Evolutionary conservation across 805 yeast species (phyloP).

Genomic region (Yarrowia alimentaria): DNA sequence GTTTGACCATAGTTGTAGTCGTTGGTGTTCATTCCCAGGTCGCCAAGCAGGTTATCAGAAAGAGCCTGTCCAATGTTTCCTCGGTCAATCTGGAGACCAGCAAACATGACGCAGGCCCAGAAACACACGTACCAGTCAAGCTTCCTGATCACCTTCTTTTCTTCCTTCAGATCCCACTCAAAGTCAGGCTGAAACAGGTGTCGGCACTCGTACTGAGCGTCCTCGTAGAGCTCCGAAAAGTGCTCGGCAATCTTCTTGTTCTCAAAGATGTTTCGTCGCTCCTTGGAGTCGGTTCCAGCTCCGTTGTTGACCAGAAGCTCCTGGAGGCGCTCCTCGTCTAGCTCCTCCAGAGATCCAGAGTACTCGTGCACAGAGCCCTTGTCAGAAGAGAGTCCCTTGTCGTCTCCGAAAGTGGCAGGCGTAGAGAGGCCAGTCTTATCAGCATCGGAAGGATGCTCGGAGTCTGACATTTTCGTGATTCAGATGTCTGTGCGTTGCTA

Average conservation of each 20-base stretch:
- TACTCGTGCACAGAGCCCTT: constrained; percentile 11
- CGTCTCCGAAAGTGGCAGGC: not conserved
- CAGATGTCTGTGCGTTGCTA: no score
- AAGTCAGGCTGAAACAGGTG: constrained; percentile 57
- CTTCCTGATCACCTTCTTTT: constrained; percentile 49
- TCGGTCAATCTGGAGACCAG: constrained; percentile 59
- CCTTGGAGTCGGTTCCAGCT: constrained; percentile 9
- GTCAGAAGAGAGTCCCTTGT: constrained; percentile 2
- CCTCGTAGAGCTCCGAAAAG: constrained; percentile 49
- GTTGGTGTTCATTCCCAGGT: constrained; percentile 52
- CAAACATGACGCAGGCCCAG: constrained; percentile 59
- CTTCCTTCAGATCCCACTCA: constrained; percentile 55
- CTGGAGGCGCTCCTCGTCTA: constrained; percentile 24
- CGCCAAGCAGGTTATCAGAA: constrained; percentile 54
- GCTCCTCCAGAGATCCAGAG: not conserved
- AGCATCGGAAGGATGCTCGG: constrained; percentile 3
- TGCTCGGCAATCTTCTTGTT: constrained; percentile 49
- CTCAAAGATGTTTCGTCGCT: constrained; percentile 39
- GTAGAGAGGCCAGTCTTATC: constrained; percentile 1
- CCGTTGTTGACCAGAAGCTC: constrained; percentile 19
- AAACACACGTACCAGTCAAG: constrained; percentile 56
- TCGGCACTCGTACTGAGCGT: constrained; percentile 54
- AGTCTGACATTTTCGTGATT: not conserved
- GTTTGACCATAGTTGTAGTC: constrained; percentile 62
- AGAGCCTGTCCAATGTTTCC: constrained; percentile 57